Evolutionary conservation across 768 basidiomycete genomes (phyloP).

Genomic region (Boletus coccyginus): DNA sequence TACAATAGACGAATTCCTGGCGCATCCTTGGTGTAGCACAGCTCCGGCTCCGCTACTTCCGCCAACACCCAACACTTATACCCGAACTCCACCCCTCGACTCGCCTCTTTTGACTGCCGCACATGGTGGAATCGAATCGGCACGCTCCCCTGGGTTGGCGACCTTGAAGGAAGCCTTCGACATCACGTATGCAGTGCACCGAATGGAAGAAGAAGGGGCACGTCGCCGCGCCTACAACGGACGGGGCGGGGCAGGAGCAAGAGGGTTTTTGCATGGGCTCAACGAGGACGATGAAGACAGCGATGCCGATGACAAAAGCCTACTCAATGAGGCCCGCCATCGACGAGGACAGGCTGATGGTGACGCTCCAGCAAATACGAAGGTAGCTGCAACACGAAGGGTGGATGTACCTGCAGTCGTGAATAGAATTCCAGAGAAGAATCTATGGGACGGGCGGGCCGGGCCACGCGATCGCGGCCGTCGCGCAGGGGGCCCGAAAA

Average conservation of each 20-base stretch:
- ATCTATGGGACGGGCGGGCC: conserved; percentile 59
- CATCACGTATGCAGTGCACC: conserved; percentile 97
- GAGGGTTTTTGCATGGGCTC: conserved; percentile 78
- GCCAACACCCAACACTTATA: conserved; percentile 58
- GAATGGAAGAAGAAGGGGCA: conserved; percentile 98
- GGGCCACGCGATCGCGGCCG: conserved; percentile 63
- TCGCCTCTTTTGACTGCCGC: conserved; percentile 86
- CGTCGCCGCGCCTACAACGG: conserved; percentile 79
- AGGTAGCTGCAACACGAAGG: conserved; percentile 9
- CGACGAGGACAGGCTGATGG: conserved; percentile 35
- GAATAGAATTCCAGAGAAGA: conserved; percentile 19
- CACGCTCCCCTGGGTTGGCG: conserved; percentile 88
- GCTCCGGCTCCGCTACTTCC: conserved; percentile 59
- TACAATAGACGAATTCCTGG: conserved; percentile 97
- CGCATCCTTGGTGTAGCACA: conserved; percentile 92
- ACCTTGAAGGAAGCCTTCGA: conserved; percentile 98
- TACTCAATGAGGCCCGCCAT: conserved; percentile 48
- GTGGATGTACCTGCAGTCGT: conserved; percentile 6
- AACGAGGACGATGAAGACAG: conserved; percentile 90
- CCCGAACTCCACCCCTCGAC: conserved; percentile 56
- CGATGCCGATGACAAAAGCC: conserved; percentile 46
- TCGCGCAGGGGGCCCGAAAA: conserved; percentile 26
- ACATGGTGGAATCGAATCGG: conserved; percentile 67
- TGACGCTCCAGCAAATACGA: conserved; percentile 7
- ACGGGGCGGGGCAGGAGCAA: conserved; percentile 70